Conservation (phyloP, 73 alveolate genomes). For the Effrenium voratum region DNA sequence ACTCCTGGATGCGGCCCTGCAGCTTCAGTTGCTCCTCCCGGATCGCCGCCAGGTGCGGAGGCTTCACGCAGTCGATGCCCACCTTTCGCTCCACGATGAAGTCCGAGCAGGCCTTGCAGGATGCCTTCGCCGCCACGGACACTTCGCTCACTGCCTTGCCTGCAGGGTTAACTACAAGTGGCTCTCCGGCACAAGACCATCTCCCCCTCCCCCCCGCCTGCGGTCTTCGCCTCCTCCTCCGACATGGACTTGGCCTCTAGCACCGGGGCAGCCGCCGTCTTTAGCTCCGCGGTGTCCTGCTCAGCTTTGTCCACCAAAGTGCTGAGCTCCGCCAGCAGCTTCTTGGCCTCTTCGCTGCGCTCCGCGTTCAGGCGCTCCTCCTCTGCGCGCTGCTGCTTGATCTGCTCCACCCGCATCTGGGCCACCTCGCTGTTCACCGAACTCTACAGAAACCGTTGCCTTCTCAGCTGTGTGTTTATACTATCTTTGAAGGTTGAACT, state of each 20-base stretch:
- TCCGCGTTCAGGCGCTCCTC: conserved; percentile 70
- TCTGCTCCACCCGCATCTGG: conserved; percentile 88
- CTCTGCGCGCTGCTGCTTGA: conserved; percentile 86
- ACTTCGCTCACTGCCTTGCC: conserved; percentile 80
- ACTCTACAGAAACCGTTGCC: no score
- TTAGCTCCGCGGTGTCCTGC: conserved; percentile 62
- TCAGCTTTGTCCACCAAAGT: conserved; percentile 53
- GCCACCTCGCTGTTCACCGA: no score
- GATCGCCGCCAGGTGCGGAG: conserved; percentile 50
- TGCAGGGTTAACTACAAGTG: no score
- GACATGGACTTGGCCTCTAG: conserved; percentile 63
- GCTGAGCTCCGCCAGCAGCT: conserved; percentile 51
- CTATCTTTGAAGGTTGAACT: no score
- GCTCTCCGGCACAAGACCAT: no score
- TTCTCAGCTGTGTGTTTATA: no score
- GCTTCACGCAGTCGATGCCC: conserved; percentile 73
- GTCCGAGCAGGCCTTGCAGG: conserved; percentile 82
- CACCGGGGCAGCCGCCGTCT: conserved; percentile 84
- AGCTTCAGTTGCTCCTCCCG: conserved; percentile 90
- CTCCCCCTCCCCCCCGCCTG: no score
- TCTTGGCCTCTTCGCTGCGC: conserved; percentile 66
- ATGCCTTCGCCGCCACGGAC: conserved; percentile 78
- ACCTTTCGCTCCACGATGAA: conserved; percentile 66
- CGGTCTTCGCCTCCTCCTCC: conserved; percentile 64
- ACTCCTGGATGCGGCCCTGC: conserved; percentile 64